Percentiles rank a stretch among this genome's conserved stretches.
These are phyloP conservation scores for Starmerella gropengiesseri DNA, from an alignment of 805 yeast species.

Conservation along the genomic window DNA sequence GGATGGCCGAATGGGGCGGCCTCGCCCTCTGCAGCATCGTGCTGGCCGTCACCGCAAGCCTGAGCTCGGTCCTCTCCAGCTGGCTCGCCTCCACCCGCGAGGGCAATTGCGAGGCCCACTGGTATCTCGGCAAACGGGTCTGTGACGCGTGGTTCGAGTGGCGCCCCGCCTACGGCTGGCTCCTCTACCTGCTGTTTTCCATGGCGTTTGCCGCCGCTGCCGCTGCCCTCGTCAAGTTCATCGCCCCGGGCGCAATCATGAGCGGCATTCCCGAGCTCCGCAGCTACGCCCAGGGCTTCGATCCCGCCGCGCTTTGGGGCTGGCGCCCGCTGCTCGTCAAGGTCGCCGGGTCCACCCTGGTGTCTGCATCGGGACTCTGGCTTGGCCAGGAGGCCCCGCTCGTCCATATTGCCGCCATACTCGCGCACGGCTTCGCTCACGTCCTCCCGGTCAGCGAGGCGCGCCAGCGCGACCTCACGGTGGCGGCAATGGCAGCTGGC, in stretches of 20 bases:
- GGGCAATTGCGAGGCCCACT: slow-evolving; percentile 57
- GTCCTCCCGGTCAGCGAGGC: slow-evolving; percentile 30
- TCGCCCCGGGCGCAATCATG: slow-evolving; percentile 34
- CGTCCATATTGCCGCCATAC: slow-evolving; percentile 52
- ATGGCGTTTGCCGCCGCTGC: slow-evolving; percentile 34
- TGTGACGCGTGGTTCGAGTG: slow-evolving; percentile 30
- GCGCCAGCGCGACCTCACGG: slow-evolving; percentile 47
- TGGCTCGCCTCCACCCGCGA: slow-evolving; percentile 64
- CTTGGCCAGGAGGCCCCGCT: slow-evolving; percentile 81
- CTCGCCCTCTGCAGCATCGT: slow-evolving; percentile 58
- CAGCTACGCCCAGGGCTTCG: slow-evolving; percentile 54
- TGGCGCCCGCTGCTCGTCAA: slow-evolving; percentile 44
- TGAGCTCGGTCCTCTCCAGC: slow-evolving; percentile 64
- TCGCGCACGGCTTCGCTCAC: slow-evolving; percentile 29
- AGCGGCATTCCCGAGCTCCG: slow-evolving; percentile 71
- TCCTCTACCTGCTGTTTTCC: slow-evolving; percentile 34
- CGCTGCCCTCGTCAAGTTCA: slow-evolving; percentile 26
- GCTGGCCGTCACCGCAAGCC: slow-evolving; percentile 73
- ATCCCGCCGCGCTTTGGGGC: slow-evolving; percentile 44
- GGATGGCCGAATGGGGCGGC: slow-evolving; percentile 44
- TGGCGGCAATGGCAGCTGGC: slow-evolving; percentile 76
- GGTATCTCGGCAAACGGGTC: slow-evolving; percentile 67
- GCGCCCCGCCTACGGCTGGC: slow-evolving; percentile 26
- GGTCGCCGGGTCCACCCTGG: slow-evolving; percentile 46
- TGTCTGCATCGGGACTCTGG: slow-evolving; percentile 70